Conservation (phyloP, 2,329 filamentous ascomycete genomes). For the Fusarium hainanense region DNA sequence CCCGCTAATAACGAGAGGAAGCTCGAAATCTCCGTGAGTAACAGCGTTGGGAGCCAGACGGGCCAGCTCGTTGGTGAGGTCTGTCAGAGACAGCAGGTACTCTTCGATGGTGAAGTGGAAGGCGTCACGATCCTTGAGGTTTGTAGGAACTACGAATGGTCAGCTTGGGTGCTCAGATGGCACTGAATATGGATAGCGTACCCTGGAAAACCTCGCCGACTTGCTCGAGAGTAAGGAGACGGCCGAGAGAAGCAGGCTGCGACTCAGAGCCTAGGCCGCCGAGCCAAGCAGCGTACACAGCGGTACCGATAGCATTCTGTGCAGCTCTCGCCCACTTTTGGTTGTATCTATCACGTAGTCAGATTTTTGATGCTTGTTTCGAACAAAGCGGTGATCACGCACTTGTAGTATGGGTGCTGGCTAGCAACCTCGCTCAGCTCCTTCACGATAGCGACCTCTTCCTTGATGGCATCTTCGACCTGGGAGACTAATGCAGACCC, state of each 20-base stretch:
- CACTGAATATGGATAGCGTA: constrained; percentile 51
- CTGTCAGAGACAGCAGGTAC: constrained; percentile 89
- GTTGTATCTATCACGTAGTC: constrained; percentile 70
- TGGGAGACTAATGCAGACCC: constrained; percentile 76
- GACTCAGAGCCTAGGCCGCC: constrained; percentile 72
- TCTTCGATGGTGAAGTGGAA: constrained; percentile 99
- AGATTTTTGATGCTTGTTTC: constrained; percentile 6
- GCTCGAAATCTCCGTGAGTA: constrained; percentile 82
- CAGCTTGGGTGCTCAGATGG: not conserved
- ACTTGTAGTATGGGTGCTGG: constrained; percentile 97
- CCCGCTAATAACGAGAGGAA: constrained; percentile 86
- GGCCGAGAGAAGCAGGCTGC: constrained; percentile 66
- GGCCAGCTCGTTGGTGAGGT: constrained; percentile 88
- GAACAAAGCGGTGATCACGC: constrained; percentile 27
- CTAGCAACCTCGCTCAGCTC: constrained; percentile 80
- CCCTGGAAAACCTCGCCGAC: constrained; percentile 81
- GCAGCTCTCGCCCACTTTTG: constrained; percentile 84
- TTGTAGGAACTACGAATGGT: constrained; percentile 78
- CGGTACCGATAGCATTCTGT: constrained; percentile 77
- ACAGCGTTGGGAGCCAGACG: constrained; percentile 95
- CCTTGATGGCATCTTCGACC: constrained; percentile 76
- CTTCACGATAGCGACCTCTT: constrained; percentile 76
- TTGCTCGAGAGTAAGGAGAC: constrained; percentile 87
- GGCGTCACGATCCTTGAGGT: constrained; percentile 86
- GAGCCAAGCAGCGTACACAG: constrained; percentile 76